Evolutionary conservation across 345 rosid species (phyloP).

Genomic region (Euphorbia tirucalli): DNA sequence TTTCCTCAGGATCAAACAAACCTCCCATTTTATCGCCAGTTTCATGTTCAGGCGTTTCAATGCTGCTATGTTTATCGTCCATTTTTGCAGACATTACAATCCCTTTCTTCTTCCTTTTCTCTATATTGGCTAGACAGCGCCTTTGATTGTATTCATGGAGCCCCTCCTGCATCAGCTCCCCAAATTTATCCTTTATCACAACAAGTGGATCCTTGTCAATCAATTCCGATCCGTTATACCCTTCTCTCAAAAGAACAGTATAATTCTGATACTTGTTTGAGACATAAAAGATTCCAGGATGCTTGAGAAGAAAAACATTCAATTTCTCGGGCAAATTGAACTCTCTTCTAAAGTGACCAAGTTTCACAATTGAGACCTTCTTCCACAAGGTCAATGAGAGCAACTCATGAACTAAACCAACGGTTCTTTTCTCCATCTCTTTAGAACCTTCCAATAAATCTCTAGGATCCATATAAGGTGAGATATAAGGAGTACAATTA

Average conservation of each 20-base stretch:
- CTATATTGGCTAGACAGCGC: conserved; percentile 48
- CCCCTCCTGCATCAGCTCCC: conserved; percentile 90
- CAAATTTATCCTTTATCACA: conserved; percentile 75
- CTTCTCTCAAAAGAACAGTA: conserved; percentile 86
- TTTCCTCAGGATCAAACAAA: conserved; percentile 76
- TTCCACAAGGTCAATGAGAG: conserved; percentile 81
- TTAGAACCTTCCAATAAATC: conserved; percentile 51
- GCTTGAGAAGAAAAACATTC: conserved; percentile 69
- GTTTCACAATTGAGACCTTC: conserved; percentile 72
- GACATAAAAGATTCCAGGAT: conserved; percentile 79
- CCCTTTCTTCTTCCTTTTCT: conserved; percentile 63
- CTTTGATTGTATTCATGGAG: conserved; percentile 70
- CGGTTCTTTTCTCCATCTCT: conserved; percentile 76
- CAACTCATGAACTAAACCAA: conserved; percentile 74
- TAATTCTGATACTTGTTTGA: conserved; percentile 81
- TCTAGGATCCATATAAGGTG: conserved; percentile 53
- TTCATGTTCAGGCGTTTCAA: conserved; percentile 45
- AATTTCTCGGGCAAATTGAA: conserved; percentile 69
- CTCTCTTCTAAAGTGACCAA: conserved; percentile 82
- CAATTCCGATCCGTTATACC: conserved; percentile 67
- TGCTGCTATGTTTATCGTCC: conserved; percentile 23
- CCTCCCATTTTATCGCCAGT: conserved; percentile 47
- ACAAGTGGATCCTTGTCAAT: conserved; percentile 75
- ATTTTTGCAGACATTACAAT: conserved; percentile 37
- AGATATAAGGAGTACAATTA: conserved; percentile 66